Evolutionary conservation across 202 grass and related monocot species (phyloP).

Genomic region (Digitaria exilis): DNA sequence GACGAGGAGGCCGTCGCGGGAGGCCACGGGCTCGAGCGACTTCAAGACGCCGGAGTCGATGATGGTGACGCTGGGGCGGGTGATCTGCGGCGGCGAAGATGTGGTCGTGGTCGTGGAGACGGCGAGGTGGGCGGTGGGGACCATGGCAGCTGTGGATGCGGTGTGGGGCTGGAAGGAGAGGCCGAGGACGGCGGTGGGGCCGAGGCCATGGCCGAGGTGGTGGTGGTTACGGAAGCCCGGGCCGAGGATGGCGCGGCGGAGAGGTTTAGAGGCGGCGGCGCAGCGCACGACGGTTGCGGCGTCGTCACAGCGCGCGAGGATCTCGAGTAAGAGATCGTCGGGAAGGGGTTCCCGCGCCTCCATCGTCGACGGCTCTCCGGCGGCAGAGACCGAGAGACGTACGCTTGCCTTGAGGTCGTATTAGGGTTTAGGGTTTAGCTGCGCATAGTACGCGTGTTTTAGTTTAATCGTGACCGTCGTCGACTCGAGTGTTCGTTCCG

Average conservation of each 20-base stretch:
- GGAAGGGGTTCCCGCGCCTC: no score
- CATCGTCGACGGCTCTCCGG: no score
- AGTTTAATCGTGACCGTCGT: no score
- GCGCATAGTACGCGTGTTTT: no score
- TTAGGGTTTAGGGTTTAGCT: no score
- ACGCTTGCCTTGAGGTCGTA: no score
- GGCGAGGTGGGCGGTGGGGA: no score
- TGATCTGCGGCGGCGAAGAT: no score
- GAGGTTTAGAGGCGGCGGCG: conserved; percentile 1
- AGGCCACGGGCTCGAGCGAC: background rate
- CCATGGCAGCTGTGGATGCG: no score
- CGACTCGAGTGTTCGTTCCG: no score
- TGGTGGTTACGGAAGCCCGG: background rate
- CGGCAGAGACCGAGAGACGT: no score
- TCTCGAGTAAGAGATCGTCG: conserved; percentile 10
- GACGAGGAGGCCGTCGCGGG: background rate
- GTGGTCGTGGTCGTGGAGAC: no score
- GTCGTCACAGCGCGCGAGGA: conserved; percentile 12
- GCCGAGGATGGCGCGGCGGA: conserved; percentile 19
- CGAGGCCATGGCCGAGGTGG: background rate
- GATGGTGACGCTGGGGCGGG: background rate
- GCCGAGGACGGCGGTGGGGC: background rate
- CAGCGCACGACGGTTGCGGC: conserved; percentile 5
- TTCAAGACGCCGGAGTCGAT: background rate
- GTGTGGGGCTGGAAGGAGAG: background rate